These are phyloP conservation scores for Mycena metata DNA, from an alignment of 768 basidiomycete genomes.

Conservation along the genomic window DNA sequence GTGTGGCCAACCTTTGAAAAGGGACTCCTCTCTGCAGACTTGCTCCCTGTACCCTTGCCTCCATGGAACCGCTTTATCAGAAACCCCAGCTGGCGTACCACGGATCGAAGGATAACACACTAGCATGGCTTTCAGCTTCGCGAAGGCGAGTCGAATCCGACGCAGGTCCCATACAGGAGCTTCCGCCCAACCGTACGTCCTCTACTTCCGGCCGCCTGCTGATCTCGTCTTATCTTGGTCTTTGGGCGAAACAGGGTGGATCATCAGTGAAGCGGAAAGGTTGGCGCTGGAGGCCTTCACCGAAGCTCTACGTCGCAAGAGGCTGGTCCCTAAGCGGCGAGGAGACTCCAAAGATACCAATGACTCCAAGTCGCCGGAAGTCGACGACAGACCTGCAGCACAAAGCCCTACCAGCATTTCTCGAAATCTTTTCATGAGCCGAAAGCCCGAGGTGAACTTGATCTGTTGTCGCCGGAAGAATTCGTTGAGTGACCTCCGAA, in stretches of 20 bases:
- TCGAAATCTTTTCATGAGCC: background rate
- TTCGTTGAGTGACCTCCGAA: background rate
- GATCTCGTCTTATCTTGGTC: too few species aligned
- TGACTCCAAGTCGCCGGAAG: background rate
- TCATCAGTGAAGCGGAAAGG: constrained; percentile 14
- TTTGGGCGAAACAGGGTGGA: constrained; percentile 11
- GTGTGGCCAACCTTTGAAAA: too few species aligned
- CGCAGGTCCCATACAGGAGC: background rate
- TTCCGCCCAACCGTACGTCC: constrained; percentile 3
- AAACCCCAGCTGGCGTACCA: background rate
- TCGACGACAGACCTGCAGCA: background rate
- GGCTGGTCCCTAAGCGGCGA: background rate
- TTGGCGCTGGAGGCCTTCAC: constrained; percentile 20
- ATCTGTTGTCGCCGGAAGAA: too few species aligned
- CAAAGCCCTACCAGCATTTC: background rate
- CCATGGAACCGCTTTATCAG: too few species aligned
- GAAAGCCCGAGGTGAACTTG: constrained; percentile 12
- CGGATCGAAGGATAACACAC: background rate
- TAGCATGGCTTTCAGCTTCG: background rate
- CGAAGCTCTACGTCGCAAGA: background rate
- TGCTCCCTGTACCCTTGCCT: too few species aligned
- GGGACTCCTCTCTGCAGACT: too few species aligned
- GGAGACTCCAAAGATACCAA: background rate
- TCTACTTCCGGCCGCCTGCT: too few species aligned
- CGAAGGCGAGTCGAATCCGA: background rate